Base-by-base conservation (phyloP, 2,329 filamentous ascomycete species). In the Ophiostoma pallidulum region DNA sequence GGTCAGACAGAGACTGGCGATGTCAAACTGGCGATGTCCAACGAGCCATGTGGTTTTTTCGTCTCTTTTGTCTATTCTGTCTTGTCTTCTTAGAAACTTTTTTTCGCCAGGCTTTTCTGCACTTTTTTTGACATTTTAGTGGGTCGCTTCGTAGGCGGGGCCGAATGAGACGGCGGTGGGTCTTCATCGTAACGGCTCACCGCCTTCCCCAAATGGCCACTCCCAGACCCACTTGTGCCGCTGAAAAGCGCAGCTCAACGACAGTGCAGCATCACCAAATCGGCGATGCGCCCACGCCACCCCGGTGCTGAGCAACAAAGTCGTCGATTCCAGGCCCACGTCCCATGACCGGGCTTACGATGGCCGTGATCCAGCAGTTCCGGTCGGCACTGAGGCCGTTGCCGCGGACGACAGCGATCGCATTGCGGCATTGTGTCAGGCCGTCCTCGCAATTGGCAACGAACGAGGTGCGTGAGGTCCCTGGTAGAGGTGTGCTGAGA, bases 161-260 rank as follows among this genome's bases (percentile, higher is more conserved):
- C 13, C 40, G 14, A 46, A 45, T 48, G 24, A 38, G 14, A 38
- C 16, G 22, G 16, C 24, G 22, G 37, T 22, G 18, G 38, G 24
- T 26, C n/a, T 16, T 13, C 10, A 14, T 14, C 36, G 31, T 16
- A 40, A 16, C 16, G 29, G 1, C 14, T 50, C 46, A 55, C 53
- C 53, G 53, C 53, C 52, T 54, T 50, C 50, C 47, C 19, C 22
- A 35, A 48, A 32, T 12, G 40, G 19, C 10, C 40, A 4, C 13
- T 5, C 16, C 6, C 1, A 41, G n/a, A 28, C 10, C 24, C 24
- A 28, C n/a, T n/a, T n/a, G 31, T 22, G 22, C 31, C 28, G n/a
- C 40, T n/a, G 28, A 31, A 42, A 8, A 20, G 10, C 29, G 40
- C 13, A 41, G 18, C 28, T 22, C 9, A 13, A n/a, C 3, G 31